Percentiles rank a stretch among this genome's conserved stretches.
These are phyloP conservation scores for Gossypium davidsonii DNA, from an alignment of 441 rosid species.

Conservation along the genomic window DNA sequence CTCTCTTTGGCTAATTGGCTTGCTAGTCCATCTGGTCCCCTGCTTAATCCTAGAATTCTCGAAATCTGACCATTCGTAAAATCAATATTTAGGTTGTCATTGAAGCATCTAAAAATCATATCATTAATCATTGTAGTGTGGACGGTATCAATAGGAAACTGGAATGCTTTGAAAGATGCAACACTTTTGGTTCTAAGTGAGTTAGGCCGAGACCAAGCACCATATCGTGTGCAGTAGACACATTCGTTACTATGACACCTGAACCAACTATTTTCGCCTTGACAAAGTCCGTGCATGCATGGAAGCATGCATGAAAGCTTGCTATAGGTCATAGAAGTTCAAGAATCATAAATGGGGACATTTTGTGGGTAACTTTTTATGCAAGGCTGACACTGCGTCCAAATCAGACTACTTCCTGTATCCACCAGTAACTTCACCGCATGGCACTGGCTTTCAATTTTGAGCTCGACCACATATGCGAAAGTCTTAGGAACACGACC, in stretches of 20 bases:
- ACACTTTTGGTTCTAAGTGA: background rate
- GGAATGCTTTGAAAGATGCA: slow-evolving; percentile 2
- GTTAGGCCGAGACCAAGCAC: background rate
- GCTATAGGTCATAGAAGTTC: background rate
- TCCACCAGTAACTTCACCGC: background rate
- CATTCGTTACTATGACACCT: background rate
- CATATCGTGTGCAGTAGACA: background rate
- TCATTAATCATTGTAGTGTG: background rate
- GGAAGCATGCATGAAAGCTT: slow-evolving; percentile 2
- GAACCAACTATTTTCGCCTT: background rate
- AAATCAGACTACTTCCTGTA: background rate
- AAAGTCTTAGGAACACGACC: background rate
- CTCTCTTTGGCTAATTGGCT: background rate
- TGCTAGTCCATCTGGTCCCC: background rate
- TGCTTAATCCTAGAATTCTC: slow-evolving; percentile 6
- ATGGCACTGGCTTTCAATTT: background rate
- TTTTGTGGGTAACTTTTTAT: background rate
- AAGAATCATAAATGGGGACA: slow-evolving; percentile 6
- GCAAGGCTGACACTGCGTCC: slow-evolving; percentile 17
- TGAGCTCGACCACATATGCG: background rate
- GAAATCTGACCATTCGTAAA: background rate
- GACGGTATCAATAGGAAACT: background rate
- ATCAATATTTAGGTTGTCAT: background rate
- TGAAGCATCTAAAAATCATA: background rate
- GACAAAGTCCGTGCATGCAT: background rate